phyloP scores from a whole-genome alignment of 257 asterid species.

The Anisodus acutangulus region DNA sequence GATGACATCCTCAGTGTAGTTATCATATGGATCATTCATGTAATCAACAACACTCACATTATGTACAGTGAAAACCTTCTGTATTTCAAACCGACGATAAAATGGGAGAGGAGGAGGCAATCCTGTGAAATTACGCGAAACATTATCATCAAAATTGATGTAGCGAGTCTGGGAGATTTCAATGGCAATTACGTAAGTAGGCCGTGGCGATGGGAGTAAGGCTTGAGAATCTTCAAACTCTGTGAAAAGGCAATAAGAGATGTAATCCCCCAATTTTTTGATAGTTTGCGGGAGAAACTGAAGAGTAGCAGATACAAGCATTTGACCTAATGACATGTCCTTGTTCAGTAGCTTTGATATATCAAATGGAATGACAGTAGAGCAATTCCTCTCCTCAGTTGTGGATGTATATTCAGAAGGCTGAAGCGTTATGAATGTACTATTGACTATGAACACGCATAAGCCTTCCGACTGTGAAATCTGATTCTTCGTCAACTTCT shows the following conservation, averaged over 20 bases:
- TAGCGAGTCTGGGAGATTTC: neutral
- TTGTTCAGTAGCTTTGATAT: neutral
- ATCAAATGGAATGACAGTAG: slow-evolving; percentile 2
- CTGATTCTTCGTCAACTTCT: neutral
- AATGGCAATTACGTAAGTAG: neutral
- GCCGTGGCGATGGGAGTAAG: neutral
- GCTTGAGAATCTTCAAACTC: neutral
- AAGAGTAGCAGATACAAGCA: neutral
- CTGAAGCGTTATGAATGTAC: neutral
- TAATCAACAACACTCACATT: neutral
- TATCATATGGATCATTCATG: neutral
- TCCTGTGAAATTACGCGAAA: neutral
- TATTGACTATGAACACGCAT: neutral
- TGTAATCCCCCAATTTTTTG: neutral
- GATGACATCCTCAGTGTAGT: neutral
- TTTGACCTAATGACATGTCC: neutral
- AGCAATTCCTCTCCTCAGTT: neutral
- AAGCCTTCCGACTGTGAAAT: neutral
- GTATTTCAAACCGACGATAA: neutral
- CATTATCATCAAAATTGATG: neutral
- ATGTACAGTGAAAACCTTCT: neutral
- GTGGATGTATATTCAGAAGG: neutral
- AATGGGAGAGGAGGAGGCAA: neutral
- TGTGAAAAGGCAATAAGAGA: neutral
- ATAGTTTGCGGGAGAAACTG: neutral